Base-by-base conservation (phyloP, 768 basidiomycete species). In the Tephrocybe sp. region DNA sequence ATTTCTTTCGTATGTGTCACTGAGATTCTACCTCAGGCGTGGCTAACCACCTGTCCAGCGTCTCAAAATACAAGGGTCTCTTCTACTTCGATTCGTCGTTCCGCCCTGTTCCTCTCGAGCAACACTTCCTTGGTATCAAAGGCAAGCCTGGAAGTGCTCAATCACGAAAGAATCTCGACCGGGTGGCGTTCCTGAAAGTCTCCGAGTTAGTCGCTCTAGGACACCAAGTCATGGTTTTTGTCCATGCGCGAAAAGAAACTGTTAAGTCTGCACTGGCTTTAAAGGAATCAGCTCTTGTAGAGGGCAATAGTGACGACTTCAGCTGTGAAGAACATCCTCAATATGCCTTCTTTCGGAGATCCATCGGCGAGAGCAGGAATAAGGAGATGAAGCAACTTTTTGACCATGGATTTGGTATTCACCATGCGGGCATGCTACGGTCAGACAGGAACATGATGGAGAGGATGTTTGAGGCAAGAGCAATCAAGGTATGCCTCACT, bases 161-260 rank as follows among this genome's bases (percentile, higher is more conserved):
- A 19, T 85, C 86, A n/a, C 84, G 83, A 57, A 88, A 82, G 60
- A 96, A 95, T 59, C 76, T 98, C 44, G 97, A 99, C 66, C 73
- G 73, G 21, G 92, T 92, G 21, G 86, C 90, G 1, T 98, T 88
- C 58, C 78, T 95, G 58, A 98, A 96, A 69, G 93, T 98, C 16
- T 79, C 87, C 3, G 87, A 89, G 27, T 74, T 98, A 5, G 90
- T 98, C 24, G 76, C 71, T n/a, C 80, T 85, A 58, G 97, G 95
- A 2, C 97, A 99, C 69, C 97, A 98, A 66, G 93, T 97, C 52
- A 98, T 99, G 95, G 95, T 99, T 0, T 99, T 99, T 61, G 97
- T 99, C 8, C 97, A 99, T 66, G 92, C 97, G 12, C 81, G 97
- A 25, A 98, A 97, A 70, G 97, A 98, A 63, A 99, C 97, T 0